phyloP scores from a whole-genome alignment of 179 eudicot genomes.

The Gypsophila paniculata region DNA sequence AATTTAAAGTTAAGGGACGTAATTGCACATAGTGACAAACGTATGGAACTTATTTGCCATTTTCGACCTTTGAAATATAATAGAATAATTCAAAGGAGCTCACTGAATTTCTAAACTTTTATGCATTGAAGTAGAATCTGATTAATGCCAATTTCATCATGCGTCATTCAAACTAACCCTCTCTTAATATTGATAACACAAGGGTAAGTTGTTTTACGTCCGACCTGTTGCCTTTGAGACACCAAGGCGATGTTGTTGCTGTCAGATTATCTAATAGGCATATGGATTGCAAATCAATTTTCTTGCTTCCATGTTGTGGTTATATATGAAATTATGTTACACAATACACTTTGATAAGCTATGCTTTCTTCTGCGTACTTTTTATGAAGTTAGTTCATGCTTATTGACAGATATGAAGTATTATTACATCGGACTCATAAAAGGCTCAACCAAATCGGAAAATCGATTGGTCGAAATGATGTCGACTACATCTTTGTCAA shows the following conservation, averaged over 20 bases:
- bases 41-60: no score
- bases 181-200: no score
- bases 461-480: constrained; percentile 29
- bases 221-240: no score
- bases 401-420: constrained; percentile 55
- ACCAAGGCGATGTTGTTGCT: background rate
- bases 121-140: no score
- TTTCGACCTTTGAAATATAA: no score
- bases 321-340: background rate
- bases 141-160: no score
- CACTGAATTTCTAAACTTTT: background rate
- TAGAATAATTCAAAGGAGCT: background rate
- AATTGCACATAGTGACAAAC: no score
- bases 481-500: constrained; percentile 43
- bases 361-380: background rate
- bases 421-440: constrained; percentile 37
- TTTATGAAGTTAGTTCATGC: constrained; percentile 7
- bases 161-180: no score
- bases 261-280: background rate
- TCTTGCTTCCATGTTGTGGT: background rate
- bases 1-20: no score
- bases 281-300: background rate
- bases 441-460: constrained; percentile 35
- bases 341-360: background rate
- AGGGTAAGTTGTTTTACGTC: no score